Percentiles rank a stretch among this genome's conserved stretches.
phyloP scores from a whole-genome alignment of 352 stramenopile genomes.

The Sclerospora graminicola region DNA sequence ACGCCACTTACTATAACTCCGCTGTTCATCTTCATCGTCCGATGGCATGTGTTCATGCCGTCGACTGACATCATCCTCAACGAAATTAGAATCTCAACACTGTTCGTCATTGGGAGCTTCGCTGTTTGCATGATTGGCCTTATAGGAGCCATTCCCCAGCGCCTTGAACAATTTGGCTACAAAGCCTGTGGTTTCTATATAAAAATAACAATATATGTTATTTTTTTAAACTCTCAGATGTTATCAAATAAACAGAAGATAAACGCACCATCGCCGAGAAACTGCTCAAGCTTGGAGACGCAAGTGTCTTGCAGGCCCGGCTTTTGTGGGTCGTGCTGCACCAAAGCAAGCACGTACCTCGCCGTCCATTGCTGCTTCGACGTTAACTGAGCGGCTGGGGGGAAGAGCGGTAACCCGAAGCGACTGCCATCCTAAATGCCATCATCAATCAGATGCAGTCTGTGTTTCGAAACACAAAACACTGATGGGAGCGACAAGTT shows the following conservation, averaged over 20 bases:
- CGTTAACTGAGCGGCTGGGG: slow-evolving; percentile 1
- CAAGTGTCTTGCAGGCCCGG: slow-evolving; percentile 57
- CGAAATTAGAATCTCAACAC: no score
- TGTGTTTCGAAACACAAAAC: slow-evolving; percentile 4
- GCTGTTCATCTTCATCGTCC: slow-evolving; percentile 53
- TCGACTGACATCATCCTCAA: no score
- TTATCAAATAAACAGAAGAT: background rate
- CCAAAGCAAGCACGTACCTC: slow-evolving; percentile 77
- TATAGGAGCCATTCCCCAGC: slow-evolving; percentile 53
- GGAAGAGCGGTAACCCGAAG: background rate
- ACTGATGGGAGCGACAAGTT: slow-evolving; percentile 28
- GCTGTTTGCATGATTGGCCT: no score
- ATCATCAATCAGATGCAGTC: background rate
- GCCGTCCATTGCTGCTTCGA: slow-evolving; percentile 41
- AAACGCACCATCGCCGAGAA: slow-evolving; percentile 68
- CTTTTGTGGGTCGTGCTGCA: slow-evolving; percentile 76
- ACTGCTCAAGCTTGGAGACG: slow-evolving; percentile 75
- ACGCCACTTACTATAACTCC: no score
- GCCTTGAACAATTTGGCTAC: slow-evolving; percentile 54
- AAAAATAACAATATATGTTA: slow-evolving; percentile 1
- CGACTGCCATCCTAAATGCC: background rate
- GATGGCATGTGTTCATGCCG: no score
- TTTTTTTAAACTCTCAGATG: background rate
- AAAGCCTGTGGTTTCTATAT: slow-evolving; percentile 65
- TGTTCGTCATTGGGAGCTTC: no score